phyloP scores from a whole-genome alignment of 148 eudicot species.

The Amaranthus cruentus region DNA sequence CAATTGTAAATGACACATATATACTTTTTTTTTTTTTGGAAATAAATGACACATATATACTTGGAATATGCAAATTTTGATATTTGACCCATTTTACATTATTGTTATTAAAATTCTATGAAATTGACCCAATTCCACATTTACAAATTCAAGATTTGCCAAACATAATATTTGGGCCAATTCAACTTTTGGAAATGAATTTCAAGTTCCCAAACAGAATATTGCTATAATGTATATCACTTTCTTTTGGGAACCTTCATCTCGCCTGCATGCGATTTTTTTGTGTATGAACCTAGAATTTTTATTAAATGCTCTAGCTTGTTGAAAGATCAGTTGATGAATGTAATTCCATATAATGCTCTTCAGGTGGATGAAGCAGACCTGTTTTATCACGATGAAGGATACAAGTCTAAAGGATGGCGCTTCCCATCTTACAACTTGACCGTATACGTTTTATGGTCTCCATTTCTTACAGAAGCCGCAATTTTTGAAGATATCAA shows the following conservation, averaged over 20 bases:
- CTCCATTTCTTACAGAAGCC: conserved; percentile 67
- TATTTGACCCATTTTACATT: too few relatives aligned
- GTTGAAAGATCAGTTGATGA: background rate
- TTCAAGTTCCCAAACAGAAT: too few relatives aligned
- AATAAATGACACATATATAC: too few relatives aligned
- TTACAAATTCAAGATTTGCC: too few relatives aligned
- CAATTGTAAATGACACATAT: too few relatives aligned
- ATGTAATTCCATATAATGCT: background rate
- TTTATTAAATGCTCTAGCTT: background rate
- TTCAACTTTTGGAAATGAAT: too few relatives aligned
- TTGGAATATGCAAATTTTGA: too few relatives aligned
- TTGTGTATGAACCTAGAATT: background rate
- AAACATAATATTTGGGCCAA: too few relatives aligned
- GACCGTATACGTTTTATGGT: conserved; percentile 57
- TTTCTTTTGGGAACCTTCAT: background rate
- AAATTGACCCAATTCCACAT: too few relatives aligned
- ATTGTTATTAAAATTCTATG: too few relatives aligned
- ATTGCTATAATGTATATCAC: background rate
- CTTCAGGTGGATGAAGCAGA: conserved; percentile 60
- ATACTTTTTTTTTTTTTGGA: too few relatives aligned
- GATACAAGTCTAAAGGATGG: conserved; percentile 51
- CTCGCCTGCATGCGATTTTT: background rate
- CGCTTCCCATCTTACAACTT: conserved; percentile 56
- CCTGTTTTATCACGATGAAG: conserved; percentile 52
- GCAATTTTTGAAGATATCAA: conserved; percentile 50